These are phyloP conservation scores for Tetratostichococcus sp. DNA, from an alignment of 139 green algal species.

Conservation along the genomic window DNA sequence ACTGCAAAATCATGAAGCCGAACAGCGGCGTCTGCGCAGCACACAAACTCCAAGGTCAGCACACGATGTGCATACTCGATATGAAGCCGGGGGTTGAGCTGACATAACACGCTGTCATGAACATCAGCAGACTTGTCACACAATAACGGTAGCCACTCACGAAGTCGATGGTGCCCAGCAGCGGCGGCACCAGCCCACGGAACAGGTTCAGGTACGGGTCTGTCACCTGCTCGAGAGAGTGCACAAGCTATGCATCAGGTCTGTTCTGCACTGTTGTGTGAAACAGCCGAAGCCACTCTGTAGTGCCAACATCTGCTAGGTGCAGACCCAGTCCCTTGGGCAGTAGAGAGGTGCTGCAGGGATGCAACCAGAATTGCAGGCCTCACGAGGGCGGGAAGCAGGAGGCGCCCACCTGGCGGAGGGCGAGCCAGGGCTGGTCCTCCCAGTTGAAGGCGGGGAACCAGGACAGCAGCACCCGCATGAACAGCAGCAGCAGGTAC, in stretches of 20 bases:
- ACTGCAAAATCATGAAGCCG: slow-evolving; percentile 96
- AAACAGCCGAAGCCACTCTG: no score
- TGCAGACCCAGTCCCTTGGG: no score
- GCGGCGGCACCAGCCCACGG: slow-evolving; percentile 84
- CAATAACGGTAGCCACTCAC: background rate
- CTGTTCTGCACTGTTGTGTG: no score
- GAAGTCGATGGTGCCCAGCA: slow-evolving; percentile 95
- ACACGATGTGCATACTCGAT: no score
- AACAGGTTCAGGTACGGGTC: slow-evolving; percentile 98
- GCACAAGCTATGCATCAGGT: background rate
- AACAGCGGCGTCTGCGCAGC: slow-evolving; percentile 76
- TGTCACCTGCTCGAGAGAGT: slow-evolving; percentile 66
- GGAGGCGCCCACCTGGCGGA: slow-evolving; percentile 65
- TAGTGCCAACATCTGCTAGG: no score
- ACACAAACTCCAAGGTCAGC: no score
- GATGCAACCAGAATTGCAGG: no score
- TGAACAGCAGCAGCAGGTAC: slow-evolving; percentile 93
- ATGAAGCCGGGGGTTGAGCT: no score
- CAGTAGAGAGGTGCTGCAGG: no score
- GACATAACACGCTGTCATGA: no score
- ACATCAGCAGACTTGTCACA: background rate
- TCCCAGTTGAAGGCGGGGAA: slow-evolving; percentile 97
- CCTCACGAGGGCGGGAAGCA: no score
- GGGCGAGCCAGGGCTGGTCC: slow-evolving; percentile 84
- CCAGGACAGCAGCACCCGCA: slow-evolving; percentile 93